These are phyloP conservation scores for Penicillium parvum DNA, from an alignment of 495 filamentous ascomycete species.

Conservation along the genomic window DNA sequence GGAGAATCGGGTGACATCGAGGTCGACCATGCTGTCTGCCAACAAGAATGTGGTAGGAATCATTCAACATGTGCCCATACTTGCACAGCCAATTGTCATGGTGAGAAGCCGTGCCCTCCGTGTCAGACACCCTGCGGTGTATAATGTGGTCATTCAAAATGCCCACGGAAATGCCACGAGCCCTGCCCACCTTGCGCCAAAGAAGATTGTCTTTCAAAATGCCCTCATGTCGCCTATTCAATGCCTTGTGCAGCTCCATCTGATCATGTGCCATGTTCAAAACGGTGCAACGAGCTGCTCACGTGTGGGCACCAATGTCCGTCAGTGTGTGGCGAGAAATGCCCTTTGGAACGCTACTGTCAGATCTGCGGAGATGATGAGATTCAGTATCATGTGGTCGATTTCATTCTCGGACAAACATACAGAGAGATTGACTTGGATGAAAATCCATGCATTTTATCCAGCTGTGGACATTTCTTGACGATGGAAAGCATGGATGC, in stretches of 20 bases:
- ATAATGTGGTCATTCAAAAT: slow-evolving; percentile 58
- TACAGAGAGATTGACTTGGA: slow-evolving; percentile 57
- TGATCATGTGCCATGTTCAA: slow-evolving; percentile 61
- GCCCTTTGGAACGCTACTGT: slow-evolving; percentile 35
- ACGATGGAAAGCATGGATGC: slow-evolving; percentile 60
- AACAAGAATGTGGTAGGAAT: slow-evolving; percentile 46
- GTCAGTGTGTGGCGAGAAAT: slow-evolving; percentile 62
- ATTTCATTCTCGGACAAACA: slow-evolving; percentile 8
- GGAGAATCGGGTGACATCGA: slow-evolving; percentile 19
- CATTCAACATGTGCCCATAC: slow-evolving; percentile 56
- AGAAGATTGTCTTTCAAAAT: slow-evolving; percentile 50
- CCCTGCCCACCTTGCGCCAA: slow-evolving; percentile 64
- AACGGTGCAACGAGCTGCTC: slow-evolving; percentile 54
- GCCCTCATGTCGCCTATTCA: slow-evolving; percentile 53
- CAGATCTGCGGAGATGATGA: slow-evolving; percentile 3
- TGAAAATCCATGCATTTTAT: slow-evolving; percentile 57
- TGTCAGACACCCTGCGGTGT: slow-evolving; percentile 57
- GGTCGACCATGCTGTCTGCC: slow-evolving; percentile 48
- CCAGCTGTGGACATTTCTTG: slow-evolving; percentile 62
- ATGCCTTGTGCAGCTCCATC: slow-evolving; percentile 63
- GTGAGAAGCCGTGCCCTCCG: slow-evolving; percentile 44
- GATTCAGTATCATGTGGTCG: neutral
- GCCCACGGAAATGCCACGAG: slow-evolving; percentile 54
- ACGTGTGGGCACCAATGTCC: slow-evolving; percentile 67
- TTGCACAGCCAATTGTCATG: slow-evolving; percentile 55